Percentiles rank a stretch among this genome's conserved stretches.
phyloP scores from a whole-genome alignment of 805 yeast genomes.

The Cyberlindnera samutprakarnensis region DNA sequence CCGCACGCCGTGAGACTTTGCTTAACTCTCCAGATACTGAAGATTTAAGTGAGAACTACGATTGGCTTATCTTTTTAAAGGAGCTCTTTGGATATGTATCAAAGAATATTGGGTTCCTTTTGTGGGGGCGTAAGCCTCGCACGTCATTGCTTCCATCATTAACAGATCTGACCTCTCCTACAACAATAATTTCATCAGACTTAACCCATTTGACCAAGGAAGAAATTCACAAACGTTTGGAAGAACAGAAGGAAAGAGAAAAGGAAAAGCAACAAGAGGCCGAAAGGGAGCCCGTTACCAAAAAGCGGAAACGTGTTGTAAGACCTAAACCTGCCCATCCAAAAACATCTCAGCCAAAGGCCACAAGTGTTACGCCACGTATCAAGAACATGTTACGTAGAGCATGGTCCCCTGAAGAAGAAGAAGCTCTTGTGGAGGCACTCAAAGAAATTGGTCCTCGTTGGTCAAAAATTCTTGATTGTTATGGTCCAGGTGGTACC shows the following conservation, averaged over 20 bases:
- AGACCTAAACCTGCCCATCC: slow-evolving; percentile 3
- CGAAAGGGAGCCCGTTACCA: slow-evolving; percentile 1
- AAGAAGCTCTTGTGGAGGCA: slow-evolving; percentile 74
- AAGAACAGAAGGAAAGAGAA: slow-evolving; percentile 11
- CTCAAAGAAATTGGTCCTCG: slow-evolving; percentile 79
- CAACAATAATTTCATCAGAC: slow-evolving; percentile 1
- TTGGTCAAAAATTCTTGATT: slow-evolving; percentile 85
- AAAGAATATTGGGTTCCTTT: slow-evolving; percentile 61
- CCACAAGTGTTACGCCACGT: slow-evolving; percentile 13
- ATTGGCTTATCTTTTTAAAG: slow-evolving; percentile 78
- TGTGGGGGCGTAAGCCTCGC: slow-evolving; percentile 56
- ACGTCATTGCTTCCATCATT: slow-evolving; percentile 14
- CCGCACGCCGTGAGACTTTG: slow-evolving; percentile 58
- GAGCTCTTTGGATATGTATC: slow-evolving; percentile 73
- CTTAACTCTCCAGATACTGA: slow-evolving; percentile 38
- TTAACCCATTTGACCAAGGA: slow-evolving; percentile 14
- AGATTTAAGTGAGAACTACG: slow-evolving; percentile 62
- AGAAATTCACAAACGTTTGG: slow-evolving; percentile 15
- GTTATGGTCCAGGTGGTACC: slow-evolving; percentile 93
- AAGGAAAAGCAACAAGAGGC: slow-evolving; percentile 12
- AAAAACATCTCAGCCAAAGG: background rate
- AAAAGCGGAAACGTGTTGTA: slow-evolving; percentile 1
- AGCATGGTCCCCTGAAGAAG: slow-evolving; percentile 87
- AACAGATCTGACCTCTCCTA: background rate
- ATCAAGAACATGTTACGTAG: slow-evolving; percentile 38